These are phyloP conservation scores for Aspergillus bertholletiae DNA, from an alignment of 495 filamentous ascomycete species.

Conservation along the genomic window DNA sequence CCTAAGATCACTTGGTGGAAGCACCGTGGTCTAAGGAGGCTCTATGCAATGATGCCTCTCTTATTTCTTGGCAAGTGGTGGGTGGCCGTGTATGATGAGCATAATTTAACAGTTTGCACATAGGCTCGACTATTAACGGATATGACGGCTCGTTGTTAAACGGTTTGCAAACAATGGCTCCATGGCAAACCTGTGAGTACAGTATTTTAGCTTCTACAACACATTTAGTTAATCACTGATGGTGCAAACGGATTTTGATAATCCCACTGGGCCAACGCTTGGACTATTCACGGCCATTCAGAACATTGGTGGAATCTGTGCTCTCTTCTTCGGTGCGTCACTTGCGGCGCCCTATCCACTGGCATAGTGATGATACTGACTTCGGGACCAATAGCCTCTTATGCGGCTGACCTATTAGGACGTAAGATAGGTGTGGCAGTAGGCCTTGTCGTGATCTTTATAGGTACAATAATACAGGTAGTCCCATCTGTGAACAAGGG, in stretches of 20 bases:
- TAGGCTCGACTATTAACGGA: background rate
- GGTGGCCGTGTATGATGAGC: background rate
- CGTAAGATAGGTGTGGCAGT: background rate
- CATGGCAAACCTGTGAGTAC: background rate
- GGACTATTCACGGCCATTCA: background rate
- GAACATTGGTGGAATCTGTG: background rate
- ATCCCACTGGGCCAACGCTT: background rate
- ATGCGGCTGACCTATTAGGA: background rate
- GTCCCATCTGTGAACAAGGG: background rate
- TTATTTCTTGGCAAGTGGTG: background rate
- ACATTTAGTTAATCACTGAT: background rate
- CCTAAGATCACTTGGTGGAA: background rate
- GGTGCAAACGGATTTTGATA: background rate
- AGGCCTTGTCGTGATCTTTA: background rate
- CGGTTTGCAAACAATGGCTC: background rate
- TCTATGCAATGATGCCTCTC: background rate
- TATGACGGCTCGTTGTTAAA: background rate
- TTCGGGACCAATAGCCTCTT: background rate
- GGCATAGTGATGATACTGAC: background rate
- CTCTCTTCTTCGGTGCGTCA: background rate
- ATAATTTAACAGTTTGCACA: background rate
- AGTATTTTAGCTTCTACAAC: background rate
- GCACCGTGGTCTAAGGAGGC: background rate
- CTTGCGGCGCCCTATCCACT: no score
- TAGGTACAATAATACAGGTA: background rate